Evolutionary conservation across 1,284 basidiomycete genomes (phyloP).

Genomic region (Calocybe gambosa): DNA sequence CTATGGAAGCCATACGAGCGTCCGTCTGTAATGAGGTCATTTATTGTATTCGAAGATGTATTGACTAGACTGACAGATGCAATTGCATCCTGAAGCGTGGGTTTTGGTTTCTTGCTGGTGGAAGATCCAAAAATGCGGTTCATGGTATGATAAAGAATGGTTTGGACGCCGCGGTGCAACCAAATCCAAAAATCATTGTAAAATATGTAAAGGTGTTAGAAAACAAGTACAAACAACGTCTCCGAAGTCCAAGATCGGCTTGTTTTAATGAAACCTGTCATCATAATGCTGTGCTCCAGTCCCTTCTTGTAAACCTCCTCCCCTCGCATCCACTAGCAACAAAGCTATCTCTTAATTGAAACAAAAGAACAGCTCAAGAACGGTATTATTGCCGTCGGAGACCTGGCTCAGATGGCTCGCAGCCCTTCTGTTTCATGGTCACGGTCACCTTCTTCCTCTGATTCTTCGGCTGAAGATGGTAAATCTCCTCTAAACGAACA

Average conservation of each 20-base stretch:
- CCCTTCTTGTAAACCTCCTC: not conserved
- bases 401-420: conserved; percentile 9
- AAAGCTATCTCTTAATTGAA: not conserved
- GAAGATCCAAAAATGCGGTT: conserved; percentile 81
- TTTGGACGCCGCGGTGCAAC: conserved; percentile 1
- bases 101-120: conserved; percentile 79
- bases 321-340: not conserved
- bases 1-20: conserved; percentile 80
- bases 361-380: conserved; percentile 1
- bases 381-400: too few relatives aligned
- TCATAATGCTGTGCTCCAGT: not conserved
- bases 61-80: conserved; percentile 53
- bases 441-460: conserved; percentile 21
- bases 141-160: conserved; percentile 36
- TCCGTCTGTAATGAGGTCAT: conserved; percentile 64
- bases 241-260: not conserved
- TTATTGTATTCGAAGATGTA: not conserved
- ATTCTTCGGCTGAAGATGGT: conserved; percentile 22
- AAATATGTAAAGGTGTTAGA: not conserved
- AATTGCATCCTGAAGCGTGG: conserved; percentile 88
- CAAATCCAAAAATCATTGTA: not conserved
- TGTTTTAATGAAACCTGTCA: not conserved
- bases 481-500: conserved; percentile 13
- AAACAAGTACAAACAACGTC: conserved; percentile 7
- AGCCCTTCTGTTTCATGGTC: conserved; percentile 14